A percentile compares a stretch with the other conserved stretches of the same genome.
Evolutionary conservation across 306 rosid genomes (phyloP).

Genomic region (Fagus sylvatica): DNA sequence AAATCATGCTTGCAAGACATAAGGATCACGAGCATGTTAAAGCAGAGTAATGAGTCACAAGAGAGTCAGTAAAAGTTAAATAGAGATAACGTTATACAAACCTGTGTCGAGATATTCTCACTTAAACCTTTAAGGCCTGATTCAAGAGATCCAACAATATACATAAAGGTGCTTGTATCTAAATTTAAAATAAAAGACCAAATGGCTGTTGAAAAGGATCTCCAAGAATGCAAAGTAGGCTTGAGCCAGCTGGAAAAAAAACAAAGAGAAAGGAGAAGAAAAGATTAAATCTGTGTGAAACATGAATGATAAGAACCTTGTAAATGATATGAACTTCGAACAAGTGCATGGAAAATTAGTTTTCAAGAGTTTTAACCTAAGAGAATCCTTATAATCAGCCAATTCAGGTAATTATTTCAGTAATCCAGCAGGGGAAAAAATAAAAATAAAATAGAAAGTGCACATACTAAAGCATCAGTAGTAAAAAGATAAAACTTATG

Average conservation of each 20-base stretch:
- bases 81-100: slow-evolving; percentile 28
- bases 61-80: not conserved
- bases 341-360: too few relatives aligned
- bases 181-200: slow-evolving; percentile 63
- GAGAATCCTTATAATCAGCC: too few relatives aligned
- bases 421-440: too few relatives aligned
- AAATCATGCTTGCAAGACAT: too few relatives aligned
- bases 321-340: too few relatives aligned
- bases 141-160: slow-evolving; percentile 77
- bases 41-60: not conserved
- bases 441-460: too few relatives aligned
- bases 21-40: too few relatives aligned
- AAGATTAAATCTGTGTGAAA: not conserved
- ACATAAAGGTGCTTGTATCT: slow-evolving; percentile 65
- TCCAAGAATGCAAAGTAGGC: slow-evolving; percentile 83
- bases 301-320: not conserved
- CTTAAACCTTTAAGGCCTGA: slow-evolving; percentile 87
- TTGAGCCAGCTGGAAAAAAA: slow-evolving; percentile 59
- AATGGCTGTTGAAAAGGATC: slow-evolving; percentile 68
- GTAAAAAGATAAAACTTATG: too few relatives aligned
- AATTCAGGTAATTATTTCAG: too few relatives aligned
- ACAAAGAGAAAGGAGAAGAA: slow-evolving; percentile 9
- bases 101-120: slow-evolving; percentile 81
- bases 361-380: too few relatives aligned
- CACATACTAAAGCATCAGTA: too few relatives aligned